phyloP scores from a whole-genome alignment of 2,329 filamentous ascomycete species.

The Pseudocercospora fijiensis region DNA sequence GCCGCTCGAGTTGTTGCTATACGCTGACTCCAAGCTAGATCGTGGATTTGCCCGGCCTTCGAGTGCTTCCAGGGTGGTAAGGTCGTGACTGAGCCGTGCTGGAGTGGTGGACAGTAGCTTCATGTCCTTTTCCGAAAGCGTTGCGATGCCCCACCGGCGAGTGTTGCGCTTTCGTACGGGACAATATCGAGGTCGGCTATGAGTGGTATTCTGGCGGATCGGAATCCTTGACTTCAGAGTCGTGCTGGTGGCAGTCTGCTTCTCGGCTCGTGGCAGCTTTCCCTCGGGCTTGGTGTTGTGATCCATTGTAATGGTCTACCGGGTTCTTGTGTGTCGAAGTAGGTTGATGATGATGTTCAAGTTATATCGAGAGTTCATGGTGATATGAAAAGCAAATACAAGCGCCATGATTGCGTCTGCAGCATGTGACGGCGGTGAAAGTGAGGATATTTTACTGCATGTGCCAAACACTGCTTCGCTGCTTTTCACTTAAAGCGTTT shows the following conservation, averaged over 20 bases:
- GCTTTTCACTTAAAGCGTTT: not conserved
- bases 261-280: not conserved
- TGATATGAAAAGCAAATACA: not conserved
- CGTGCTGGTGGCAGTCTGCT: not conserved
- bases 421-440: not conserved
- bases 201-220: not conserved
- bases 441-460: not conserved
- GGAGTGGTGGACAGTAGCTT: not conserved
- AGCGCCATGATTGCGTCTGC: not conserved
- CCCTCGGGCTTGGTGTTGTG: not conserved
- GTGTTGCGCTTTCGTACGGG: not conserved
- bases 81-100: not conserved
- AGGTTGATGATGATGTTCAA: not conserved
- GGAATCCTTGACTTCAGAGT: not conserved
- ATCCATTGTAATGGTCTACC: not conserved
- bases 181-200: not conserved
- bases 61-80: not conserved
- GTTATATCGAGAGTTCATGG: not conserved
- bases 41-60: not conserved
- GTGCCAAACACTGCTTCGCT: not conserved
- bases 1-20: not conserved
- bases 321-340: not conserved
- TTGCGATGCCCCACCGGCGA: not conserved
- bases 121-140: not conserved
- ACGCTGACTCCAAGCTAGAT: not conserved